Percentiles rank a stretch among this genome's conserved stretches.
Conservation (phyloP, 768 basidiomycete species). For the Hypholoma sublateritium region DNA sequence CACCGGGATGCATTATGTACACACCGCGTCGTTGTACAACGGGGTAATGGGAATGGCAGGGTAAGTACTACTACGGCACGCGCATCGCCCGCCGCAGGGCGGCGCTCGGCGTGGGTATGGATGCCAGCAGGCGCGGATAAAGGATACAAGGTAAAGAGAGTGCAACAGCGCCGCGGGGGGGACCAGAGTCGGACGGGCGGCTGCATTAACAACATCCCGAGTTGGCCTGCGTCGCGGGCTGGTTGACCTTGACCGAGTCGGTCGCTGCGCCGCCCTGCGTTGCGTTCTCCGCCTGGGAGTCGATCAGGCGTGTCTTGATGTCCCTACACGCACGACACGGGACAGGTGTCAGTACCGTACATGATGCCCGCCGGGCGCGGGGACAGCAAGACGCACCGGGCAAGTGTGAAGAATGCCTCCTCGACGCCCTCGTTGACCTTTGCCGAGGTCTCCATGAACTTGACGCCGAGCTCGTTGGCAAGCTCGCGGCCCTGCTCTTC, state of each 20-base stretch:
- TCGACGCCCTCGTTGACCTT: conserved; percentile 98
- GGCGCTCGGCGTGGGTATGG: not conserved
- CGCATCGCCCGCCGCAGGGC: not conserved
- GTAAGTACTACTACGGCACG: conserved; percentile 8
- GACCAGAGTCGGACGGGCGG: not conserved
- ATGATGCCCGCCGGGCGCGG: not conserved
- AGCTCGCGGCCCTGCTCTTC: conserved; percentile 91
- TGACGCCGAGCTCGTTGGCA: conserved; percentile 91
- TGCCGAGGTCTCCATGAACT: conserved; percentile 97
- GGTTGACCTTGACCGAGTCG: conserved; percentile 67
- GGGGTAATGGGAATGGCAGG: not conserved
- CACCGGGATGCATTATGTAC: conserved; percentile 6
- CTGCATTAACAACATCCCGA: conserved; percentile 52
- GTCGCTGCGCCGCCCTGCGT: conserved; percentile 40
- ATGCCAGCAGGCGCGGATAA: conserved; percentile 3
- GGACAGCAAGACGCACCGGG: conserved; percentile 54
- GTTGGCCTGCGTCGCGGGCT: conserved; percentile 46
- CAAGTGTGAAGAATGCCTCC: conserved; percentile 96
- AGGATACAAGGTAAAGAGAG: not conserved
- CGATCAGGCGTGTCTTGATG: conserved; percentile 96
- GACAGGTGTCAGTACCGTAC: not conserved
- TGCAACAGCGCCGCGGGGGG: not conserved
- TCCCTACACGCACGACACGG: conserved; percentile 51
- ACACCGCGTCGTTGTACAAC: not conserved
- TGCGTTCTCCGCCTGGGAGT: conserved; percentile 75